These are phyloP conservation scores for Strobilomyces dryophilus DNA, from an alignment of 768 basidiomycete species.

Conservation along the genomic window DNA sequence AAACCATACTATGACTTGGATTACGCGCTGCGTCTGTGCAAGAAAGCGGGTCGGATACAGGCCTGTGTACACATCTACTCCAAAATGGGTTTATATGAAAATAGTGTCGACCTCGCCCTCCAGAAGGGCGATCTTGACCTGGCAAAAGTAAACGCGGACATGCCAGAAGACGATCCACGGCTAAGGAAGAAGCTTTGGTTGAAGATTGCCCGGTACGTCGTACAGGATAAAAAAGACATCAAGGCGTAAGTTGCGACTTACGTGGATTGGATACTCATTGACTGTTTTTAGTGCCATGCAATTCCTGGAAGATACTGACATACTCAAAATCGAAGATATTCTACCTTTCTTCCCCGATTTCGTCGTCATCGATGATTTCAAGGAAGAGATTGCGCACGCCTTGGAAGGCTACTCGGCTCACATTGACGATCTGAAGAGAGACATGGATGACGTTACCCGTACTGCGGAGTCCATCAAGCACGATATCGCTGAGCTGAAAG, in stretches of 20 bases:
- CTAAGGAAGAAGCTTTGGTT: slow-evolving; percentile 94
- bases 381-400: slow-evolving; percentile 95
- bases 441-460: slow-evolving; percentile 94
- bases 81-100: slow-evolving; percentile 96
- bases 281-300: slow-evolving; percentile 75
- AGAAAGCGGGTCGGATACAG: slow-evolving; percentile 71
- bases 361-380: slow-evolving; percentile 98
- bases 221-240: slow-evolving; percentile 97
- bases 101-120: slow-evolving; percentile 91
- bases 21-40: slow-evolving; percentile 92
- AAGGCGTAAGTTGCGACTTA: slow-evolving; percentile 69
- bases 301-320: slow-evolving; percentile 89
- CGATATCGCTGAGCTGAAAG: slow-evolving; percentile 81
- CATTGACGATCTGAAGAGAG: slow-evolving; percentile 83
- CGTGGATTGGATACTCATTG: not conserved
- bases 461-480: slow-evolving; percentile 91
- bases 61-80: slow-evolving; percentile 96
- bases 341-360: slow-evolving; percentile 99
- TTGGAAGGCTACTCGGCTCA: slow-evolving; percentile 91
- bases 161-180: slow-evolving; percentile 85
- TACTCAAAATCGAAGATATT: slow-evolving; percentile 98
- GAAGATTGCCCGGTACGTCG: slow-evolving; percentile 97
- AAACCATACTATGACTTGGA: slow-evolving; percentile 96
- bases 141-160: slow-evolving; percentile 93
- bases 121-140: slow-evolving; percentile 93